Evolutionary conservation across 805 yeast species (phyloP).

Genomic region (Teunomyces atbi): DNA sequence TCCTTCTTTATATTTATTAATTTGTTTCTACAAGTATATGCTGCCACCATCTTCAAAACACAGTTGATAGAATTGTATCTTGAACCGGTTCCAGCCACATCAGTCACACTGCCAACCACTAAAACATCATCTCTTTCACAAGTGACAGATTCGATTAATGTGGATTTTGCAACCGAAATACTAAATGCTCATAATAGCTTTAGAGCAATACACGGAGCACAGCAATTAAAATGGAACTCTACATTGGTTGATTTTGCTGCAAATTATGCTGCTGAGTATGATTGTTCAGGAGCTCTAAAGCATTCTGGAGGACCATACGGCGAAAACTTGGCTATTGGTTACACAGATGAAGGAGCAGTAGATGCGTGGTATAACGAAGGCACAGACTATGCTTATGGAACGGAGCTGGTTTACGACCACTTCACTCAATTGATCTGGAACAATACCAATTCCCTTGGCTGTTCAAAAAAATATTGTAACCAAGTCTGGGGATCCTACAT

Average conservation of each 20-base stretch:
- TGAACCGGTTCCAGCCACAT: neutral
- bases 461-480: conserved; percentile 33
- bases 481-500: conserved; percentile 35
- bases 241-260: conserved; percentile 31
- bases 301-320: conserved; percentile 40
- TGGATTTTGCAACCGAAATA: conserved; percentile 18
- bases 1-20: too few relatives aligned
- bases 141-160: neutral
- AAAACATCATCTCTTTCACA: neutral
- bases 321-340: conserved; percentile 41
- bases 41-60: neutral
- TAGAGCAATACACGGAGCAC: conserved; percentile 29
- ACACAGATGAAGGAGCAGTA: conserved; percentile 30
- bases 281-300: conserved; percentile 32
- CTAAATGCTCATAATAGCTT: conserved; percentile 28
- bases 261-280: conserved; percentile 28
- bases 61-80: neutral
- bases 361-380: conserved; percentile 44
- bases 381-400: conserved; percentile 24
- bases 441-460: conserved; percentile 29
- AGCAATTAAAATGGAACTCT: conserved; percentile 30
- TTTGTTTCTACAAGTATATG: too few relatives aligned
- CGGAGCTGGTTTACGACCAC: conserved; percentile 30
- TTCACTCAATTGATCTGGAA: conserved; percentile 42
- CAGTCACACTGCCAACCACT: neutral